A percentile compares a stretch with the other conserved stretches of the same genome.
Conservation (phyloP, 805 yeast species). For the Zygosaccharomyces bailii region DNA sequence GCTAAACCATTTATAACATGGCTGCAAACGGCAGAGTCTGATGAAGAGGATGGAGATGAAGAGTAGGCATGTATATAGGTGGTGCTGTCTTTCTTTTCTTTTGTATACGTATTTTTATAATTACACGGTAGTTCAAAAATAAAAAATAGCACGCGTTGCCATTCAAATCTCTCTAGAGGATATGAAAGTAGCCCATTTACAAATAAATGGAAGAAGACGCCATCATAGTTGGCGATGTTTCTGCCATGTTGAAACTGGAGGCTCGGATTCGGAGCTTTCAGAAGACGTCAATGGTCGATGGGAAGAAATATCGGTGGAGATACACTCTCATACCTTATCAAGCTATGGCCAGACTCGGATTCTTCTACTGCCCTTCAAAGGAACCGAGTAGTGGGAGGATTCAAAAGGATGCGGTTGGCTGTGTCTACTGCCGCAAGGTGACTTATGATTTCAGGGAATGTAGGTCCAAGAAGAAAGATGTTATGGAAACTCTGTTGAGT, state of each 20-base stretch:
- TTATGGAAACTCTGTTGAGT: slow-evolving; percentile 26
- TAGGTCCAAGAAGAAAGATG: slow-evolving; percentile 26
- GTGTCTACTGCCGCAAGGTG: slow-evolving; percentile 24
- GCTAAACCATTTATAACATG: slow-evolving; percentile 94
- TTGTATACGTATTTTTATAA: slow-evolving; percentile 7
- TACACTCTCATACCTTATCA: slow-evolving; percentile 30
- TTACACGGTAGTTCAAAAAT: slow-evolving; percentile 3
- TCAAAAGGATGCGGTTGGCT: slow-evolving; percentile 25
- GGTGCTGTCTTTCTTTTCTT: not conserved
- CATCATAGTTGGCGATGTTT: slow-evolving; percentile 5
- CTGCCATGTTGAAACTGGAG: slow-evolving; percentile 13
- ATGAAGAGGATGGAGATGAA: slow-evolving; percentile 52
- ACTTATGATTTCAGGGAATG: slow-evolving; percentile 25
- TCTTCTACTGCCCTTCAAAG: slow-evolving; percentile 25
- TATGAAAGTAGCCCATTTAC: too few relatives aligned
- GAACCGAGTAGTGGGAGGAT: slow-evolving; percentile 12
- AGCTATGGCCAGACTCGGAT: slow-evolving; percentile 30
- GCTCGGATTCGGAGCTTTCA: slow-evolving; percentile 18
- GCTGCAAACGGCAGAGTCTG: slow-evolving; percentile 92
- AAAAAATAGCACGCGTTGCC: not conserved
- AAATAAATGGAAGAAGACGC: not conserved
- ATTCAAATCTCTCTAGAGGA: not conserved
- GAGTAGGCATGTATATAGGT: slow-evolving; percentile 3
- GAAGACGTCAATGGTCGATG: slow-evolving; percentile 16
- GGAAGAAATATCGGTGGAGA: slow-evolving; percentile 31